phyloP scores from a whole-genome alignment of 2,329 filamentous ascomycete species.

The Endocalyx cinctus region DNA sequence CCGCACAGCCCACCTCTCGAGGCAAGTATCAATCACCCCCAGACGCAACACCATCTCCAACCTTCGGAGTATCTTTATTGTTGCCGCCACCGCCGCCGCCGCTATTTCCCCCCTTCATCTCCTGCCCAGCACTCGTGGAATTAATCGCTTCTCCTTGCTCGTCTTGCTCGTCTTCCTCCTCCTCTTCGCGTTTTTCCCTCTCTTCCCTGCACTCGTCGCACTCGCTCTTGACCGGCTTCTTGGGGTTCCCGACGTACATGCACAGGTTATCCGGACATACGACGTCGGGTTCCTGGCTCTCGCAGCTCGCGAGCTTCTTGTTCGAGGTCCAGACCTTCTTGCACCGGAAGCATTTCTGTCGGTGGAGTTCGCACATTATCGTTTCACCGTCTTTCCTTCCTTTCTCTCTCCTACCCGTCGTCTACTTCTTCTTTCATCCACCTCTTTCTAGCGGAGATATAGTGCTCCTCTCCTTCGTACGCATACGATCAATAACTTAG shows the following conservation, averaged over 20 bases:
- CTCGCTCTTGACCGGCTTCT: conserved; percentile 26
- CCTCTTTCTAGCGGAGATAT: neutral
- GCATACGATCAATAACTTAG: too few relatives aligned
- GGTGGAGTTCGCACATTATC: conserved; percentile 33
- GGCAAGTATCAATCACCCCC: too few relatives aligned
- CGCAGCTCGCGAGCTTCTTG: conserved; percentile 33
- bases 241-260: conserved; percentile 32
- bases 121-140: neutral
- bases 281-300: conserved; percentile 23
- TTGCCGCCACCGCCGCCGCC: too few relatives aligned
- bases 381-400: neutral
- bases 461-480: too few relatives aligned
- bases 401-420: neutral
- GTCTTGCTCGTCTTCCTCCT: conserved; percentile 17
- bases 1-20: too few relatives aligned
- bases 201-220: conserved; percentile 26
- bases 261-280: conserved; percentile 30
- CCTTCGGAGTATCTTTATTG: too few relatives aligned
- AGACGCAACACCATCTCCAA: too few relatives aligned
- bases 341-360: conserved; percentile 28
- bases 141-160: too few relatives aligned
- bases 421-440: neutral
- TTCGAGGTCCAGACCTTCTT: conserved; percentile 26
- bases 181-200: conserved; percentile 24
- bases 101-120: neutral